Percentiles rank a stretch among this genome's conserved stretches.
Evolutionary conservation across 2,329 filamentous ascomycete species (phyloP).

Genomic region (Paracorniculantispora psalliotae): DNA sequence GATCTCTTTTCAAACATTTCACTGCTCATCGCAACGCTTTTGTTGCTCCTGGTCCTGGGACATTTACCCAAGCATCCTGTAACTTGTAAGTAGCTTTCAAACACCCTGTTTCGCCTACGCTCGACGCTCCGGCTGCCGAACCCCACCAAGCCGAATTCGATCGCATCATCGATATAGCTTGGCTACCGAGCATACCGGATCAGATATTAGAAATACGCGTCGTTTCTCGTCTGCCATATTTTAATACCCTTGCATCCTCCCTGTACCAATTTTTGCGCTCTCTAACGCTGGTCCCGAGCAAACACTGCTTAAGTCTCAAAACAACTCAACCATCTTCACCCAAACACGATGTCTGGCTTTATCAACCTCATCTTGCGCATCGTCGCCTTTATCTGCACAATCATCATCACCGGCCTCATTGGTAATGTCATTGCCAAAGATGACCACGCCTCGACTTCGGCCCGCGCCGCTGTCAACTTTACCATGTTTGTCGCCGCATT

Average conservation of each 20-base stretch:
- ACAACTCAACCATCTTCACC: neutral
- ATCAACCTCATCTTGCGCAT: conserved; percentile 43
- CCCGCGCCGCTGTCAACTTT: conserved; percentile 51
- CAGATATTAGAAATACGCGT: neutral
- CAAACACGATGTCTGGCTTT: conserved; percentile 29
- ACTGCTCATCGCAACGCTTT: neutral
- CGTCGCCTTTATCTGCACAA: conserved; percentile 46
- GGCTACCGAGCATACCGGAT: neutral
- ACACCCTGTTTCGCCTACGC: neutral
- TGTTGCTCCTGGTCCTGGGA: neutral
- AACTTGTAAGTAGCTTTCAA: neutral
- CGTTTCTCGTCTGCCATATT: neutral
- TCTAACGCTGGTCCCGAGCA: neutral
- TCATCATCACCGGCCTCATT: conserved; percentile 51
- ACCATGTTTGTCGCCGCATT: conserved; percentile 66
- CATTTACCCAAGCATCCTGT: neutral
- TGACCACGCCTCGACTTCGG: conserved; percentile 36
- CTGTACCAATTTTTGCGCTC: neutral
- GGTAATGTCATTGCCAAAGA: conserved; percentile 54
- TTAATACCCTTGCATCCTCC: neutral
- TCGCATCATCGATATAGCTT: conserved; percentile 12
- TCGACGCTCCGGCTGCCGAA: neutral
- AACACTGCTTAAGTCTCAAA: neutral
- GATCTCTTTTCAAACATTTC: neutral
- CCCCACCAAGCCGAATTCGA: conserved; percentile 4